Conservation (phyloP, 352 stramenopile genomes). For the Phytophthora syringae region DNA sequence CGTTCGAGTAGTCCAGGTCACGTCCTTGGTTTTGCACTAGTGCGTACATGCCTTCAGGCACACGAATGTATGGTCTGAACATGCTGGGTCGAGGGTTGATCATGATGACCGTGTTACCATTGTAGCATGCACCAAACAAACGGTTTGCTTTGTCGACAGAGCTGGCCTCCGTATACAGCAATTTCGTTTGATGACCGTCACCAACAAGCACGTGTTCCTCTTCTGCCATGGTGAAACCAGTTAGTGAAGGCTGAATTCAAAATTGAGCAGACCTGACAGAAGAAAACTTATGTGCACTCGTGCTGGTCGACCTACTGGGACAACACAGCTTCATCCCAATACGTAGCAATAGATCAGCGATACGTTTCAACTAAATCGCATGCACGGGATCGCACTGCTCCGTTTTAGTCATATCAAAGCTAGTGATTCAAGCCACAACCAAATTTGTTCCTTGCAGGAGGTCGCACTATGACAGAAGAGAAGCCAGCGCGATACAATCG, state of each 20-base stretch:
- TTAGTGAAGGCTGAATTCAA: not conserved
- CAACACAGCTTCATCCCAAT: too few species aligned
- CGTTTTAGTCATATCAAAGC: not conserved
- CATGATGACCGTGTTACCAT: conserved; percentile 77
- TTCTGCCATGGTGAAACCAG: conserved; percentile 19
- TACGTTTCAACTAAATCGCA: not conserved
- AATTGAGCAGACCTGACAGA: conserved; percentile 3
- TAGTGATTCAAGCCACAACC: not conserved
- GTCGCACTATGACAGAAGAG: conserved; percentile 11
- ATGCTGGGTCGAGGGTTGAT: conserved; percentile 59
- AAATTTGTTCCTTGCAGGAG: too few species aligned
- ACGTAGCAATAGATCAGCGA: too few species aligned
- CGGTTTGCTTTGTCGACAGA: conserved; percentile 69
- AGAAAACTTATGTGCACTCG: too few species aligned
- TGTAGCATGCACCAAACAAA: conserved; percentile 66
- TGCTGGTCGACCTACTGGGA: not conserved
- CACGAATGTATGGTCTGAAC: conserved; percentile 78
- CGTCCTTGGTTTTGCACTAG: conserved; percentile 83
- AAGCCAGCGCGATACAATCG: conserved; percentile 37
- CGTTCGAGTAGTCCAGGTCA: conserved; percentile 56
- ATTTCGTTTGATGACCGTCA: conserved; percentile 44
- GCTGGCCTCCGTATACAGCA: conserved; percentile 58
- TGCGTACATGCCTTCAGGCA: conserved; percentile 87
- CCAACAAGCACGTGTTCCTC: conserved; percentile 11
- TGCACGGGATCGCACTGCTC: not conserved